Percentiles rank a stretch among this genome's conserved stretches.
Conservation (phyloP, 345 rosid species). For the Euphorbia pulcherrima region DNA sequence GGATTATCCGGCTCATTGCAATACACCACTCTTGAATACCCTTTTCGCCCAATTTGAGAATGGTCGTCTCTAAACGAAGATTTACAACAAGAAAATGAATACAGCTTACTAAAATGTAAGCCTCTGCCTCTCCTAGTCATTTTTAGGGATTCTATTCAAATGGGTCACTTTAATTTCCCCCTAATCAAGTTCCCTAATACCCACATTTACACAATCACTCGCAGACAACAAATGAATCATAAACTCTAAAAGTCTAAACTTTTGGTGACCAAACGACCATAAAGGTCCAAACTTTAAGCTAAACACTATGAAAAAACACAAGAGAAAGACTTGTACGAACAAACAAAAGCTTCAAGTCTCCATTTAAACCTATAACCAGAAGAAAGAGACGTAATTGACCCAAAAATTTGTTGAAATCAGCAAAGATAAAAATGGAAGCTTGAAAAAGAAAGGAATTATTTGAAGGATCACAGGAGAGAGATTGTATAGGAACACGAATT, state of each 20-base stretch:
- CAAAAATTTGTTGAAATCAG: background rate
- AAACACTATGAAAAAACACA: conserved; percentile 6
- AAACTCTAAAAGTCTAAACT: conserved; percentile 14
- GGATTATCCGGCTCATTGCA: conserved; percentile 79
- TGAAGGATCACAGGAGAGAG: background rate
- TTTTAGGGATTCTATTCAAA: conserved; percentile 16
- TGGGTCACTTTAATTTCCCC: conserved; percentile 16
- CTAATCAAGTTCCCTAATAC: conserved; percentile 15
- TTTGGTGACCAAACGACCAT: conserved; percentile 13
- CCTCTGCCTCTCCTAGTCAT: conserved; percentile 39
- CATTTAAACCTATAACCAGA: background rate
- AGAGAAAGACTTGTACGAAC: background rate
- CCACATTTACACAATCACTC: conserved; percentile 17
- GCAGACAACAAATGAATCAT: background rate
- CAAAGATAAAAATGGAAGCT: conserved; percentile 1
- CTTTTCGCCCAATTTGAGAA: conserved; percentile 58
- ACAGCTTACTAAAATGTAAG: conserved; percentile 50
- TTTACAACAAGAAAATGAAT: conserved; percentile 57
- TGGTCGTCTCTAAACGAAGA: conserved; percentile 39
- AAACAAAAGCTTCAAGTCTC: conserved; percentile 5
- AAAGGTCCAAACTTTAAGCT: conserved; percentile 5
- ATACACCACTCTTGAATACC: conserved; percentile 76
- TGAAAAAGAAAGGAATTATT: background rate
- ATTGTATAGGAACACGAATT: conserved; percentile 19
- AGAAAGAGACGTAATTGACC: background rate